Evolutionary conservation across 1,284 basidiomycete genomes (phyloP), one percentile per base, ranked within the genome.

Genomic region (Calocybe gambosa): DNA sequence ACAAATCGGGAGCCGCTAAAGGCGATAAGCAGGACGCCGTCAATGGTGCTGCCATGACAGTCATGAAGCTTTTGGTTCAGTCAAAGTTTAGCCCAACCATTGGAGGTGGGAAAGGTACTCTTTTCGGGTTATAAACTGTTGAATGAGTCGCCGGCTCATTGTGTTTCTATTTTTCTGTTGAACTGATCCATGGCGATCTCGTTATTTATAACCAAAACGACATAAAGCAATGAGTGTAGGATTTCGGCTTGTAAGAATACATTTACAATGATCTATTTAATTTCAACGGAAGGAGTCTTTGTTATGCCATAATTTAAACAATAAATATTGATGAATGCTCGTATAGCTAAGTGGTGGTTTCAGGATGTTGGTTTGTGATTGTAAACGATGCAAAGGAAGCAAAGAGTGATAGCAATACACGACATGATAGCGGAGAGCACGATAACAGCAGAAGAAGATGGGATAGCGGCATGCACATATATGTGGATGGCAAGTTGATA

Each of bases 21-120:
- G 85, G 83, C 12, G 76, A 77, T 59, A 91, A 93, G 67, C 87
- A 90, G 57, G 85, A 89, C 58, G 83, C 82, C 4, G 78, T 93
- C 58, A 89, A 85, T 55, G 76, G 84, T 12, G 90, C 89, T 38
- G 89, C 84, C 2, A 82, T 84, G 78, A 90, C 85, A 1, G 78
- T 89, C 47, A 82, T 91, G 78, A 92, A 93, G 67, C 69, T 92
- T 9, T 59, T 85, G 50, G 78, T 82, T 45, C 77, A 85, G 61
- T 78, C 76, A 37, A 83, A 86, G 65, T 70, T 85, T 50, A 67
- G 74, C 36, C 56, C 65, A 6, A 61, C 67, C 1, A 67, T 65
- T 19, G 82, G 83, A 5, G 83, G 82, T 0, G 61, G 71, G 4
- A 23, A 23, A 23, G 21, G 21, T 3, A 4, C 21, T 23, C 21